phyloP scores from a whole-genome alignment of 495 filamentous ascomycete species.

The Neurospora sp. region DNA sequence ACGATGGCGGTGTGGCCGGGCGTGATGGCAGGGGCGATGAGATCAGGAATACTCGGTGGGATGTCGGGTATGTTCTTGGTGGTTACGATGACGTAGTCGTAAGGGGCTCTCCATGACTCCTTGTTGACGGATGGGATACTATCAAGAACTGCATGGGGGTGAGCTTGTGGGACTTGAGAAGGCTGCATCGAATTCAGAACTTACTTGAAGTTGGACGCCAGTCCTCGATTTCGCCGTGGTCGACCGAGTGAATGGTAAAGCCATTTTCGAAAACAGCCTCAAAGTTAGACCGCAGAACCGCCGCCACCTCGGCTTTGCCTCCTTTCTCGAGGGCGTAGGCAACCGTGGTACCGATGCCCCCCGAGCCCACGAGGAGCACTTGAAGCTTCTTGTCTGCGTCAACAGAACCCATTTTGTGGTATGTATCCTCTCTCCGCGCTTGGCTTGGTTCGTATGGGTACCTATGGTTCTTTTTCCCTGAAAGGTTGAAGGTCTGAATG shows the following conservation, averaged over 20 bases:
- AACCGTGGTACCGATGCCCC: conserved; percentile 30
- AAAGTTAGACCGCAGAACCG: conserved; percentile 31
- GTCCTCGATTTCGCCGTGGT: conserved; percentile 20
- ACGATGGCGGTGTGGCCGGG: conserved; percentile 40
- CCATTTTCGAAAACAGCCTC: conserved; percentile 15
- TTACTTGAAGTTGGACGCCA: conserved; percentile 19
- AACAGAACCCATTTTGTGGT: conserved; percentile 5
- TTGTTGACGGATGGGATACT: conserved; percentile 29
- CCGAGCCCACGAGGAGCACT: conserved; percentile 29
- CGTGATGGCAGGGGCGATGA: conserved; percentile 41
- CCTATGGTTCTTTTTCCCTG: background rate
- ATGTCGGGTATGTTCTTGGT: conserved; percentile 43
- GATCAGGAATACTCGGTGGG: conserved; percentile 18
- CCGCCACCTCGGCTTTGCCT: conserved; percentile 18
- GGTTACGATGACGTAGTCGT: conserved; percentile 42
- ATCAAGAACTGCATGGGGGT: conserved; percentile 17
- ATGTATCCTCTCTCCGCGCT: background rate
- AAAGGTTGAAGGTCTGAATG: background rate
- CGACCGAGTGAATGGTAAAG: conserved; percentile 22
- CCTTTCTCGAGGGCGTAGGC: conserved; percentile 26
- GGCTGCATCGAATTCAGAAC: background rate
- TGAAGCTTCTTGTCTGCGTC: conserved; percentile 6
- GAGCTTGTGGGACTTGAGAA: background rate
- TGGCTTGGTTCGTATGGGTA: background rate
- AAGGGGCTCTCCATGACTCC: conserved; percentile 15